Evolutionary conservation across 768 basidiomycete genomes (phyloP), one percentile per base, ranked within the genome.

Genomic region (Pleurotus citrinopileatus): DNA sequence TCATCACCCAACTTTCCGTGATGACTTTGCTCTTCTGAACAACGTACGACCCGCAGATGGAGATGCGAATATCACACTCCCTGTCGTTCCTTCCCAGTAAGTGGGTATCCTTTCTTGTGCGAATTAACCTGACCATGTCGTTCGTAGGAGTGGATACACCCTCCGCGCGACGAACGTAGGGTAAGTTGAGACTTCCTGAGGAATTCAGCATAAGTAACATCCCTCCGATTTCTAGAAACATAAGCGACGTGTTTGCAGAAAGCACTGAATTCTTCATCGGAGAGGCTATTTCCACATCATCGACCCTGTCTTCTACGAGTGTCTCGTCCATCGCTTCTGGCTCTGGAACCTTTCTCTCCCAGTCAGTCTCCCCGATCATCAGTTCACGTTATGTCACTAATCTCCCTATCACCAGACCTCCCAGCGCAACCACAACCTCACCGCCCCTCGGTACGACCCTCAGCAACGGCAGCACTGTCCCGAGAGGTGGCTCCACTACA

Each of bases 131-230:
- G 12, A 44, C 9, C 15, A 34, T 34, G 32, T 44, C 20, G 10
- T 26, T 3, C 10, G 12, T 17, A 44, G 43, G 25, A 22, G 25
- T 25, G 43, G 43, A 12, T 44, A 44, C 25, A 44, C 43, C 7
- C 43, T 44, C 19, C 43, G 43, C 6, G 43, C 43, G 9, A 44
- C 43, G 43, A 44, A 44, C 25, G 22, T 44, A 22, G 43, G 43
- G 43, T 44, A 19, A 6, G 43, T 44, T 5, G 8, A 5, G 10
- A 13, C 26, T 25, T 2, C 3, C 15, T 40, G 38, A 40, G 7
- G 38, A 22, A 1, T 22, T 10, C 23, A 2, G 9, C 6, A 17
- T 23, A 2, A 20, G 19, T 1, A 44, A 9, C 10, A 12, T 7
- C 26, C 12, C 19, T 44, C 8, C 1, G 6, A 8, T 44, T 17